A percentile compares a stretch with the other conserved stretches of the same genome.
These are phyloP conservation scores for Oryza meyeriana DNA, from an alignment of 176 grass and related monocot genomes.

Conservation along the genomic window DNA sequence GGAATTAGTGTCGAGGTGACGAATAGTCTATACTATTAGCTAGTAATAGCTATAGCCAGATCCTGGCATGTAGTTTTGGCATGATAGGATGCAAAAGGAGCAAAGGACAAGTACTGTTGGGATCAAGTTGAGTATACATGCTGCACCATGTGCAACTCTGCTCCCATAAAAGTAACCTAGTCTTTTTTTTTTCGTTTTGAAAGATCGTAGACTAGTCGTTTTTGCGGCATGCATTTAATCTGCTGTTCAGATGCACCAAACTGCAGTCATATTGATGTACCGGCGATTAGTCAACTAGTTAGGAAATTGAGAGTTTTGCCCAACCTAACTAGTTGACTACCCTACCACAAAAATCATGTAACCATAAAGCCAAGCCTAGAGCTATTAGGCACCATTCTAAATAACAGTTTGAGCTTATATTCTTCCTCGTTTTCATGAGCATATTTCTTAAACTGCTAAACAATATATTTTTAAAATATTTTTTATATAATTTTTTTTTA, in stretches of 20 bases:
- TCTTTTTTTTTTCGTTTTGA: background rate
- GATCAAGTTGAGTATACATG: background rate
- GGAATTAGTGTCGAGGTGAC: background rate
- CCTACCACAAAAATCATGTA: no score
- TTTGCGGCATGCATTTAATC: background rate
- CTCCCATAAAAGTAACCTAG: background rate
- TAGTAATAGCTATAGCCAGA: background rate
- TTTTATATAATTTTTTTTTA: no score
- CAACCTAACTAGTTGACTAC: background rate
- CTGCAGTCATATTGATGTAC: background rate
- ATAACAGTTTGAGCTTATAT: no score
- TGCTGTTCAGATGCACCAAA: background rate
- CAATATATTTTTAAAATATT: no score
- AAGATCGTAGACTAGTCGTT: background rate
- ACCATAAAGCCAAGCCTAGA: no score
- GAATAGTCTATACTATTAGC: background rate
- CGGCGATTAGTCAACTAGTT: background rate
- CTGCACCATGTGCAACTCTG: background rate
- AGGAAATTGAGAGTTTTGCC: background rate
- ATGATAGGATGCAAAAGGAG: background rate
- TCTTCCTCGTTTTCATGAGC: no score
- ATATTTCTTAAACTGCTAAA: no score
- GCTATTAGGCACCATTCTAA: no score
- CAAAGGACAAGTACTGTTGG: background rate
- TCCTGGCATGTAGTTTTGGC: conserved; percentile 5